Evolutionary conservation across 1,284 basidiomycete genomes (phyloP).

Genomic region (Waitea zeae): DNA sequence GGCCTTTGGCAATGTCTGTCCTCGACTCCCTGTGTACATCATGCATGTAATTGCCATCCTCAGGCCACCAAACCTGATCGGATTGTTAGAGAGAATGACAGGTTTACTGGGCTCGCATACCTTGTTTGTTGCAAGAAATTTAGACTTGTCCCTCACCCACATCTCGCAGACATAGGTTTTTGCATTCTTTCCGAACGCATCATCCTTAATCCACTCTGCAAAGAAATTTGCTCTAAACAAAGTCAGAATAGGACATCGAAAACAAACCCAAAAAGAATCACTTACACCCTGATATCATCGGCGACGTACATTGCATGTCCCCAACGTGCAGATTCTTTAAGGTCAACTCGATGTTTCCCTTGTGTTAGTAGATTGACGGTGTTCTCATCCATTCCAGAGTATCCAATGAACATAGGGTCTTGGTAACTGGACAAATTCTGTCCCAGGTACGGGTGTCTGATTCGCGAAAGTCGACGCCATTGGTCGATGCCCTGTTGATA

Average conservation of each 20-base stretch:
- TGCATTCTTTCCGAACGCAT: background rate
- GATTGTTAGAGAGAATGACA: background rate
- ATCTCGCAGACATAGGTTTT: constrained; percentile 3
- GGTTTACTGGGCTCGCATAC: background rate
- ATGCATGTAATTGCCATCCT: background rate
- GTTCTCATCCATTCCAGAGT: constrained; percentile 4
- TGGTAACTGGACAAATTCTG: constrained; percentile 1
- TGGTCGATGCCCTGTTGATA: constrained; percentile 3
- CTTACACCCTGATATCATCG: constrained; percentile 4
- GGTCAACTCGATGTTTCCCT: constrained; percentile 2
- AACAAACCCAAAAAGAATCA: background rate
- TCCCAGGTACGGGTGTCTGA: constrained; percentile 3
- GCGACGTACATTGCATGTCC: constrained; percentile 5
- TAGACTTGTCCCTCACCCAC: constrained; percentile 2
- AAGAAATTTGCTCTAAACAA: constrained; percentile 3
- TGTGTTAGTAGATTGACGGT: constrained; percentile 3
- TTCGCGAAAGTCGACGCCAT: constrained; percentile 2
- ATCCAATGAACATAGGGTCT: constrained; percentile 3
- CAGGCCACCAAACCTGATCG: constrained; percentile 5
- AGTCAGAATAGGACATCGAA: background rate
- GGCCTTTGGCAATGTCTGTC: constrained; percentile 2
- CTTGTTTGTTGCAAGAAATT: constrained; percentile 2
- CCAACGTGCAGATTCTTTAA: constrained; percentile 5
- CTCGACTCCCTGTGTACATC: background rate
- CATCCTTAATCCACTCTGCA: constrained; percentile 3